phyloP scores from a whole-genome alignment of 805 yeast genomes.

The Ogataea chonburiensis region DNA sequence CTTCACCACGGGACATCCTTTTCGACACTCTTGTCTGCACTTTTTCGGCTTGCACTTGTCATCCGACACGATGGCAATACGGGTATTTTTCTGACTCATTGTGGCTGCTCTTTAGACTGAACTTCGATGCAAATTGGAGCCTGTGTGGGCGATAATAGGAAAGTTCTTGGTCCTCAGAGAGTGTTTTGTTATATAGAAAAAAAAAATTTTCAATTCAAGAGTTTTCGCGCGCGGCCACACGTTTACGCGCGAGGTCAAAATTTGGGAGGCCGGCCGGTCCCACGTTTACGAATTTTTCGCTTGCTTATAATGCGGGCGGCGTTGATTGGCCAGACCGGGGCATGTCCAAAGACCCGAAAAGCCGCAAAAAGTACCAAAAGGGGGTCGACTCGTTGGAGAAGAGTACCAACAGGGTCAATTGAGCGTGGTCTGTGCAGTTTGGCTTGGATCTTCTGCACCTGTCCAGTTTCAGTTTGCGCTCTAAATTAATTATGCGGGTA shows the following conservation, averaged over 20 bases:
- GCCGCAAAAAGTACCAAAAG: background rate
- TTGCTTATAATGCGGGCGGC: conserved; percentile 10
- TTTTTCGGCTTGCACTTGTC: conserved; percentile 98
- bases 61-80: conserved; percentile 93
- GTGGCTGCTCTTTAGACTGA: conserved; percentile 6
- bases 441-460: no score
- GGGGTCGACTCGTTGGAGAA: conserved; percentile 1
- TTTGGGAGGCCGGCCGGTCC: background rate
- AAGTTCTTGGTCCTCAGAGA: conserved; percentile 1
- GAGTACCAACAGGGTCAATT: no score
- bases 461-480: no score
- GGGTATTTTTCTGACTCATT: conserved; percentile 46
- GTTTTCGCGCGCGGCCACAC: conserved; percentile 7
- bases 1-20: conserved; percentile 95
- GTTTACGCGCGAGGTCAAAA: conserved; percentile 1
- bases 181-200: conserved; percentile 4
- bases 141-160: background rate
- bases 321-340: conserved; percentile 9
- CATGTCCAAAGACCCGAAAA: no score
- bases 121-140: conserved; percentile 1
- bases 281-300: conserved; percentile 2
- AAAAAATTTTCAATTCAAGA: conserved; percentile 9
- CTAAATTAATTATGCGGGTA: no score
- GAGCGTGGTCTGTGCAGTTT: no score
- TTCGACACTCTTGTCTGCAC: conserved; percentile 97